phyloP scores from a whole-genome alignment of 352 stramenopile genomes.

The Peronospora destructor region DNA sequence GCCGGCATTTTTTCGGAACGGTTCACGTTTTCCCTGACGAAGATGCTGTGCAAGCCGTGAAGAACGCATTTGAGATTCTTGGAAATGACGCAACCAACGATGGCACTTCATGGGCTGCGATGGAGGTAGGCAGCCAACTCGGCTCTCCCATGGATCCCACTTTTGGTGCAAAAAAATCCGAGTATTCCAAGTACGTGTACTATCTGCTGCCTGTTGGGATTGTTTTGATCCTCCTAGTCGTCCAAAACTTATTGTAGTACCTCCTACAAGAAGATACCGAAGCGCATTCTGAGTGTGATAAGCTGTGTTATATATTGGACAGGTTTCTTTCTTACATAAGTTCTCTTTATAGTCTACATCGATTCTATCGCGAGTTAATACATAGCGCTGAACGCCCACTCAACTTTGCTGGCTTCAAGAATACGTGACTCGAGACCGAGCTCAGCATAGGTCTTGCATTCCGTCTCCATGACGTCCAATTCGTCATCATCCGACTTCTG shows the following conservation, averaged over 20 bases:
- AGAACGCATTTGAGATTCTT: slow-evolving; percentile 59
- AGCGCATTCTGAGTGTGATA: neutral
- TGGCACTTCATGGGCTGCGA: slow-evolving; percentile 13
- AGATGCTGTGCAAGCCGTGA: slow-evolving; percentile 30
- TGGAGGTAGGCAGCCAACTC: slow-evolving; percentile 23
- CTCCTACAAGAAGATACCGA: slow-evolving; percentile 9
- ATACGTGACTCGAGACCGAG: slow-evolving; percentile 66
- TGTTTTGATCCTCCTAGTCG: slow-evolving; percentile 33
- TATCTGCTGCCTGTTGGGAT: slow-evolving; percentile 29
- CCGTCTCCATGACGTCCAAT: slow-evolving; percentile 12
- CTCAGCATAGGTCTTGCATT: slow-evolving; percentile 63
- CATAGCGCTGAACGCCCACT: slow-evolving; percentile 73
- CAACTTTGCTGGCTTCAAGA: slow-evolving; percentile 47
- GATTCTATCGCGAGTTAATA: slow-evolving; percentile 43
- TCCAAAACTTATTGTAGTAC: slow-evolving; percentile 13
- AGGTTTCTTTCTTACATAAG: slow-evolving; percentile 8
- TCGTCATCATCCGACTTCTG: slow-evolving; percentile 7
- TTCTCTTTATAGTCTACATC: slow-evolving; percentile 27
- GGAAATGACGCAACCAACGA: slow-evolving; percentile 17
- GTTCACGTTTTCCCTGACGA: slow-evolving; percentile 48
- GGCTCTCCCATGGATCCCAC: slow-evolving; percentile 13
- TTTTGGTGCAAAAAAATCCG: slow-evolving; percentile 9
- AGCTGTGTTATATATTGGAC: slow-evolving; percentile 18
- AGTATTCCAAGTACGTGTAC: slow-evolving; percentile 19
- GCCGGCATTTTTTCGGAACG: slow-evolving; percentile 29